Evolutionary conservation across 352 stramenopile genomes (phyloP), one percentile per base, ranked within the genome.

Genomic region (Phytophthora rubi): DNA sequence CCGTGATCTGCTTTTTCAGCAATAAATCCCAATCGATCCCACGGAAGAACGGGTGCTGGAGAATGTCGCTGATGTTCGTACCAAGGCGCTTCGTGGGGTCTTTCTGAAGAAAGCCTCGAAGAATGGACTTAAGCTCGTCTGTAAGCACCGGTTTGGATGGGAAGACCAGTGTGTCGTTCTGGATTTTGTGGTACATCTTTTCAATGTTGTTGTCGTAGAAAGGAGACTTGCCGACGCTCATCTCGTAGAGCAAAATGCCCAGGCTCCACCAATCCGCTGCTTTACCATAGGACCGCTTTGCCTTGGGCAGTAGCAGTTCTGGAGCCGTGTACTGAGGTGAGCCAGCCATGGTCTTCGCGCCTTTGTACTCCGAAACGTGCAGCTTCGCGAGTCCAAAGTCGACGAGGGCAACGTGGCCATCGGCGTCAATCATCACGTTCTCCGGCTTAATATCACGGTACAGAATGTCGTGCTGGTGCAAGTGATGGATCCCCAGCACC

Each of bases 381-480:
- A 98, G 73, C 79, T 98, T 99, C 4, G 91, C 89, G 7, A 99
- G 76, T 6, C 96, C 96, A 71, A 99, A 99, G 70, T 99, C 96
- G 8, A 98, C 96, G 28, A 99, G 81, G 28, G 93, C 91, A 68
- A 99, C 97, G 76, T 99, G 96, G 13, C 94, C 96, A n/a, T 98
- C 92, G 6, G 85, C 86, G 69, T 99, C 96, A 45, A 99, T 97
- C 78, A 98, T 97, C 16, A 98, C 85, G 65, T 99, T 99, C 73
- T 98, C 95, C 12, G 96, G 96, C 66, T 99, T 99, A 35, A 99
- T 96, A 72, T 99, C 97, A 71, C 92, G 91, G 78, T 99, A 98
- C 9, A 99, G 82, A 79, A 99, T 98, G 71, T 98, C 88, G 69
- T 96, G 89, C 55, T 97, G 82, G 75, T 99, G 95, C 67, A 98